These are phyloP conservation scores for Umbelopsis sp. DNA, from an alignment of 192 early-diverging fungal genomes.

Conservation along the genomic window DNA sequence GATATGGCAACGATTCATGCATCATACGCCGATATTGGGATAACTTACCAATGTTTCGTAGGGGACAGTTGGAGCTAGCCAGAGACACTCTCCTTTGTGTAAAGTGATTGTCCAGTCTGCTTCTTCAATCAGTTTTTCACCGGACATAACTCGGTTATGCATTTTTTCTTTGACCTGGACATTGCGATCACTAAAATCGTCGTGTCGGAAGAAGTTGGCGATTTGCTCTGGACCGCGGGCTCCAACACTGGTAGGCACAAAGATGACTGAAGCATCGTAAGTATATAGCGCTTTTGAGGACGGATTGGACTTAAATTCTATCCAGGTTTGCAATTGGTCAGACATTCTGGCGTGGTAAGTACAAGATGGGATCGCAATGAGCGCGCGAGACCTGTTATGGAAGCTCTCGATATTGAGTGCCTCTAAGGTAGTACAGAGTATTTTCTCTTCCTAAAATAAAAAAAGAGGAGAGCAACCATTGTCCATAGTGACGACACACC, in stretches of 20 bases:
- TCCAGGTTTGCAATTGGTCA: slow-evolving; percentile 12
- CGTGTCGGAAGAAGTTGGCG: slow-evolving; percentile 28
- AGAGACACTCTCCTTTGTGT: slow-evolving; percentile 24
- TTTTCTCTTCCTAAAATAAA: no score
- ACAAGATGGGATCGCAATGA: slow-evolving; percentile 1
- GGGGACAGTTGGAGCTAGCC: slow-evolving; percentile 30
- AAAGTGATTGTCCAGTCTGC: slow-evolving; percentile 33
- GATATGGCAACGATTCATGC: slow-evolving; percentile 10
- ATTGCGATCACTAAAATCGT: slow-evolving; percentile 23
- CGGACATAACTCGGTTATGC: slow-evolving; percentile 23
- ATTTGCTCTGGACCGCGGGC: slow-evolving; percentile 30
- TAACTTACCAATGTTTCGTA: slow-evolving; percentile 24
- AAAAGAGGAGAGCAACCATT: background rate
- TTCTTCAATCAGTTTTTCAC: slow-evolving; percentile 34
- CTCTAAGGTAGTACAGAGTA: slow-evolving; percentile 17
- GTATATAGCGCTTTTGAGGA: slow-evolving; percentile 20
- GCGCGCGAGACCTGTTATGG: slow-evolving; percentile 14
- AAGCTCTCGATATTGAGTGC: slow-evolving; percentile 14
- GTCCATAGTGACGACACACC: no score
- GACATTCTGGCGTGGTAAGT: slow-evolving; percentile 5
- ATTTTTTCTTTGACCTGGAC: slow-evolving; percentile 27
- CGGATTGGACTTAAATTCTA: slow-evolving; percentile 12
- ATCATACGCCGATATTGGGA: background rate
- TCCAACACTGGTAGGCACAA: slow-evolving; percentile 46
- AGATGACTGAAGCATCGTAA: slow-evolving; percentile 39